Percentiles rank a stretch among this genome's conserved stretches.
phyloP scores from a whole-genome alignment of 192 early-diverging fungal genomes.

The Pecoramyces ruminantium region DNA sequence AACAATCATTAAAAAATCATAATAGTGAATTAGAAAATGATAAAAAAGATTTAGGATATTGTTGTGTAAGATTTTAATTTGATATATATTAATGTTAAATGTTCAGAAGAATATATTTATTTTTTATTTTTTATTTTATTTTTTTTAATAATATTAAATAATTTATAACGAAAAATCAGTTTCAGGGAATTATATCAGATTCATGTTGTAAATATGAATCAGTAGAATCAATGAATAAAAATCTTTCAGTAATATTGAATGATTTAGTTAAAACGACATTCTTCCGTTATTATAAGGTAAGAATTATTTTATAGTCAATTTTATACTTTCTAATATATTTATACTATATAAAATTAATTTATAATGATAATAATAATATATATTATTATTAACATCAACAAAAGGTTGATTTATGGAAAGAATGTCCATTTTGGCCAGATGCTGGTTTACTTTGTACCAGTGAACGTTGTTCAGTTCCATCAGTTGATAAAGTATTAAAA shows the following conservation, averaged over 20 bases:
- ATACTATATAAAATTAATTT: too few relatives aligned
- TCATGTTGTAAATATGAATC: conserved; percentile 53
- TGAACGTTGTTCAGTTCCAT: conserved; percentile 66
- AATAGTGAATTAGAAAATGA: background rate
- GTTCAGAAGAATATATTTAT: too few relatives aligned
- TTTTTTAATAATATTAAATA: too few relatives aligned
- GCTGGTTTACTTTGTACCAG: conserved; percentile 59
- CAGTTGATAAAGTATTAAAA: conserved; percentile 47
- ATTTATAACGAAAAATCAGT: background rate
- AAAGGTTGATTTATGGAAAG: conserved; percentile 68
- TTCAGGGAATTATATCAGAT: conserved; percentile 34
- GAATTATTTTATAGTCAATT: too few relatives aligned
- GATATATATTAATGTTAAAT: too few relatives aligned
- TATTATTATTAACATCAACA: too few relatives aligned
- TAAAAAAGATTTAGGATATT: background rate
- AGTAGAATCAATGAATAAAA: conserved; percentile 57
- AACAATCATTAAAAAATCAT: background rate
- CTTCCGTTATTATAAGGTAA: conserved; percentile 83
- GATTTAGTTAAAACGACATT: conserved; percentile 69
- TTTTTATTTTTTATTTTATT: too few relatives aligned
- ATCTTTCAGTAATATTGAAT: conserved; percentile 43
- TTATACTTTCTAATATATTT: too few relatives aligned
- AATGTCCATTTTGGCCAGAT: conserved; percentile 80
- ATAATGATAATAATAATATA: too few relatives aligned
- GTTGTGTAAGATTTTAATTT: background rate